A percentile compares a stretch with the other conserved stretches of the same genome.
These are phyloP conservation scores for Thalassiosira livingstoniorum DNA, from an alignment of 352 stramenopile genomes.

Conservation along the genomic window DNA sequence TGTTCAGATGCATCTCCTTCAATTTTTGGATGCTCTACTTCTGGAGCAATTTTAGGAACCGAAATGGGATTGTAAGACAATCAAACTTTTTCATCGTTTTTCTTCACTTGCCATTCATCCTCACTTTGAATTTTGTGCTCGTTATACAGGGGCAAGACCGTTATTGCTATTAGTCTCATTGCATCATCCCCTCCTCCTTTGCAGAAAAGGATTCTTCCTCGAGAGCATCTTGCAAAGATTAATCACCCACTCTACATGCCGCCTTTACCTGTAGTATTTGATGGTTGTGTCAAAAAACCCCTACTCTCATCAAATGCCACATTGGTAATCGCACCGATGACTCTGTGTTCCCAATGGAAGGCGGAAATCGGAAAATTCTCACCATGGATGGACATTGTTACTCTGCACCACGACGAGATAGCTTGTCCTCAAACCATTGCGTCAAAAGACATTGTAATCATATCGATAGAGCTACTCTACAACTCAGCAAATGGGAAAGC, in stretches of 20 bases:
- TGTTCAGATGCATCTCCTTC: conserved; percentile 26
- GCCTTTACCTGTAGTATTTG: conserved; percentile 9
- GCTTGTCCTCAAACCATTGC: conserved; percentile 16
- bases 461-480: conserved; percentile 30
- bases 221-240: conserved; percentile 34
- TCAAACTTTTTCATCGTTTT: too few relatives aligned
- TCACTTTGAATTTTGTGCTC: too few relatives aligned
- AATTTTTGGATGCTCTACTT: conserved; percentile 18
- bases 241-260: conserved; percentile 37
- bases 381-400: conserved; percentile 41
- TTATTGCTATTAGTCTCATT: conserved; percentile 38
- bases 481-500: too few relatives aligned
- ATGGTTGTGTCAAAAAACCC: conserved; percentile 1
- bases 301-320: conserved; percentile 34
- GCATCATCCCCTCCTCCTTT: conserved; percentile 29
- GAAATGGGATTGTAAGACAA: conserved; percentile 51
- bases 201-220: conserved; percentile 26
- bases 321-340: conserved; percentile 49
- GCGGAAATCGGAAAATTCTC: conserved; percentile 38
- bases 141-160: conserved; percentile 51
- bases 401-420: conserved; percentile 40
- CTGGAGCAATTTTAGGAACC: conserved; percentile 23
- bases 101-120: too few relatives aligned
- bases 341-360: conserved; percentile 46
- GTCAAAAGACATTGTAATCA: conserved; percentile 39